phyloP scores from a whole-genome alignment of 148 eudicot species.

The Nepenthes gracilis region DNA sequence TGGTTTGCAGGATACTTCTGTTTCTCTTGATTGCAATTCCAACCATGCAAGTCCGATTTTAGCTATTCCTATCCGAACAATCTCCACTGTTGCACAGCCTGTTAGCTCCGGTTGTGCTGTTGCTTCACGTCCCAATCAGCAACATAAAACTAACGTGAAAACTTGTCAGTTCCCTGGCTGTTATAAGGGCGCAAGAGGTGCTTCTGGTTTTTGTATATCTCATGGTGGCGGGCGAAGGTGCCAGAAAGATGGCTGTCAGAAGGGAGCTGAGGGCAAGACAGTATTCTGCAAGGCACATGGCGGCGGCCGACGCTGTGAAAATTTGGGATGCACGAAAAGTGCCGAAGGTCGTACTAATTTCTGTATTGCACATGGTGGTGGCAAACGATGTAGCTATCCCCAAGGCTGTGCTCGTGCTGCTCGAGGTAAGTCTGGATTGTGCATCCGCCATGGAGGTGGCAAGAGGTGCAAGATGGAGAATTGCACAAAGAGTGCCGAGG shows the following conservation, averaged over 20 bases:
- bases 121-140: constrained; percentile 9
- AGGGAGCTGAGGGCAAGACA: constrained; percentile 78
- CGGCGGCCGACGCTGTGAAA: constrained; percentile 60
- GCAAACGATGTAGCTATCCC: constrained; percentile 42
- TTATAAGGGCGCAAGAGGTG: constrained; percentile 62
- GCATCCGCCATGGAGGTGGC: constrained; percentile 83
- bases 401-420: constrained; percentile 63
- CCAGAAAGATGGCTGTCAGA: constrained; percentile 43
- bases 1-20: constrained; percentile 4
- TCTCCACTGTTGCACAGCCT: constrained; percentile 1
- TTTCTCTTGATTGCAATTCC: constrained; percentile 3
- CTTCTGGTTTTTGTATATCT: constrained; percentile 60
- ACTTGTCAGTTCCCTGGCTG: constrained; percentile 50
- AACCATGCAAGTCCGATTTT: not conserved
- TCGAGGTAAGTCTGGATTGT: constrained; percentile 65
- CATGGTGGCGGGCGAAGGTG: constrained; percentile 82
- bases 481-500: constrained; percentile 70
- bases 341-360: constrained; percentile 67
- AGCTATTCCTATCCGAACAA: constrained; percentile 5
- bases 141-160: constrained; percentile 33
- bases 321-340: constrained; percentile 64
- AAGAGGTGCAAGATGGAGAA: constrained; percentile 59
- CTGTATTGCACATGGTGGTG: constrained; percentile 83
- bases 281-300: constrained; percentile 75
- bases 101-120: constrained; percentile 13